These are phyloP conservation scores for Stephania yunnanensis DNA, from an alignment of 164 flowering plant species.

Conservation along the genomic window DNA sequence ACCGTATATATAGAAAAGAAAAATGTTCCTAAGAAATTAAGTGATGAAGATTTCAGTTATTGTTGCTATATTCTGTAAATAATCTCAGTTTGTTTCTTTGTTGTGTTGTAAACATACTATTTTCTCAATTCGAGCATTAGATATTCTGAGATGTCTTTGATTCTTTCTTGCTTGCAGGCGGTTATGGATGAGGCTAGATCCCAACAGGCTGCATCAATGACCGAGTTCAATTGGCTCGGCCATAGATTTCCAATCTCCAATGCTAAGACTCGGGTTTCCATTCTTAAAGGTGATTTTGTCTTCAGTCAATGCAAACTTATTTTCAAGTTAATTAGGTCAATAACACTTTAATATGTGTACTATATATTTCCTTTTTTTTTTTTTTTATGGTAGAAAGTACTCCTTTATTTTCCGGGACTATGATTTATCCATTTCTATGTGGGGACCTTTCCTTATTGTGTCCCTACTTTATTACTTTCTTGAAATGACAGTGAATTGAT, in stretches of 20 bases:
- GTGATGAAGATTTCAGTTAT: neutral
- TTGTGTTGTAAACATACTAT: neutral
- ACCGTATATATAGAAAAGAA: too few species aligned
- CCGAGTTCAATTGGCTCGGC: constrained; percentile 91
- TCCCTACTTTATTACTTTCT: neutral
- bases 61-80: neutral
- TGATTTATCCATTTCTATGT: neutral
- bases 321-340: neutral
- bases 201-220: constrained; percentile 92
- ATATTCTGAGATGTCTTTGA: neutral
- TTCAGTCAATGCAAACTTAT: neutral
- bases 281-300: constrained; percentile 63
- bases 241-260: constrained; percentile 83
- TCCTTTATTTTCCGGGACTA: neutral
- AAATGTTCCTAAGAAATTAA: too few species aligned
- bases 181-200: constrained; percentile 93
- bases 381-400: neutral
- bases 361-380: too few species aligned
- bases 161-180: constrained; percentile 43
- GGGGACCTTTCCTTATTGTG: neutral
- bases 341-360: neutral
- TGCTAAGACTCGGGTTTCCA: constrained; percentile 85
- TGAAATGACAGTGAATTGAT: neutral
- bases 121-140: neutral
- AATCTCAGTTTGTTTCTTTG: neutral